A percentile compares a stretch with the other conserved stretches of the same genome.
phyloP scores from a whole-genome alignment of 768 basidiomycete genomes.

The Russula abietina region DNA sequence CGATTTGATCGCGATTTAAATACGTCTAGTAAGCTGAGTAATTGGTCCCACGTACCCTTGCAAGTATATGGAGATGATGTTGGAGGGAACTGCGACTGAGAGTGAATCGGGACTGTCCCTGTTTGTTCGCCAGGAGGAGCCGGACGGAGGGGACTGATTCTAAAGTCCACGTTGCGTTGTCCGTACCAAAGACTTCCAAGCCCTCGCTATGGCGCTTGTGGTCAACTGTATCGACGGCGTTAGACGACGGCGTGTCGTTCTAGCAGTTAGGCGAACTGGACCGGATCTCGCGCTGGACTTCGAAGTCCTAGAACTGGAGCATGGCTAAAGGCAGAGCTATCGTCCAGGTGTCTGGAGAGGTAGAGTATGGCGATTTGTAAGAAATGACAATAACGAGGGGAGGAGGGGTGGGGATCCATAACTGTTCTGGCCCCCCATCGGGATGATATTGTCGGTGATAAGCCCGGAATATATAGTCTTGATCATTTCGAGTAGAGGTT shows the following conservation, averaged over 20 bases:
- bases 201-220: constrained; percentile 83
- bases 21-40: too few species aligned
- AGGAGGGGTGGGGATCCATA: constrained; percentile 35
- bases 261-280: constrained; percentile 94
- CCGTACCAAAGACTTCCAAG: constrained; percentile 94
- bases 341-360: constrained; percentile 56
- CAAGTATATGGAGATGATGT: too few species aligned
- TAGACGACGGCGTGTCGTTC: constrained; percentile 96
- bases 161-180: constrained; percentile 25
- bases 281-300: constrained; percentile 89
- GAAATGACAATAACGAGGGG: too few species aligned
- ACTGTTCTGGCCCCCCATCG: constrained; percentile 98
- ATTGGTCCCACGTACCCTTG: too few species aligned
- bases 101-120: too few species aligned
- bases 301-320: constrained; percentile 95
- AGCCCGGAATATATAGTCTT: constrained; percentile 86
- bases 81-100: too few species aligned
- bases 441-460: constrained; percentile 93
- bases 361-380: too few species aligned
- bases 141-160: constrained; percentile 85
- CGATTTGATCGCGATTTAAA: too few species aligned
- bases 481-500: constrained; percentile 89
- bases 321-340: constrained; percentile 90
- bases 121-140: constrained; percentile 82
- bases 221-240: constrained; percentile 91